These are phyloP conservation scores for Phaseolus coccineus DNA, from an alignment of 331 rosid species.

Conservation along the genomic window DNA sequence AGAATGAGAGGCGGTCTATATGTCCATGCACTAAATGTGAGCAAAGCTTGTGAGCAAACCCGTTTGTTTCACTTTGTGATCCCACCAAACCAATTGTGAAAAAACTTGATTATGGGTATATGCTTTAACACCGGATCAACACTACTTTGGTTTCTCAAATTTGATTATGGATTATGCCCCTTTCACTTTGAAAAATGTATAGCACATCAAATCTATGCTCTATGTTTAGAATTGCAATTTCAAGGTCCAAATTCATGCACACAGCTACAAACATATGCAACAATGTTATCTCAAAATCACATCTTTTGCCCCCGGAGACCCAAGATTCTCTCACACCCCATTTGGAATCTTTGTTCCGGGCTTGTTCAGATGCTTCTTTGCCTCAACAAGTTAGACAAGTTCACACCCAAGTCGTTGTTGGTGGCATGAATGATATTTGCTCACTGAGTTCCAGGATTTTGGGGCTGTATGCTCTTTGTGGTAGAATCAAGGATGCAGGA, in stretches of 20 bases:
- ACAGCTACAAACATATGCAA: conserved; percentile 32
- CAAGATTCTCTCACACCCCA: conserved; percentile 51
- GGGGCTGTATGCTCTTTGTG: conserved; percentile 74
- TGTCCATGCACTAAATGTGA: no score
- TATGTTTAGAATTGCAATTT: conserved; percentile 36
- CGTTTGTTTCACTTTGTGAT: not conserved
- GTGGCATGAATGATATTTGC: conserved; percentile 50
- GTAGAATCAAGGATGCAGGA: conserved; percentile 60
- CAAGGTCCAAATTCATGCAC: conserved; percentile 36
- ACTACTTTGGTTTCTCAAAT: not conserved
- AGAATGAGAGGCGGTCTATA: no score
- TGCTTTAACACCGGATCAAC: not conserved
- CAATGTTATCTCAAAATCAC: conserved; percentile 37
- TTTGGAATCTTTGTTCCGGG: conserved; percentile 56
- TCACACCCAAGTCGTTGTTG: conserved; percentile 66
- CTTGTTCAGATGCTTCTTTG: conserved; percentile 55
- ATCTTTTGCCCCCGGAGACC: not conserved
- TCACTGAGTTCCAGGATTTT: conserved; percentile 58
- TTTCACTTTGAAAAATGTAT: conserved; percentile 29
- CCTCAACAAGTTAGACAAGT: conserved; percentile 66
- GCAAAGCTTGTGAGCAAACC: no score
- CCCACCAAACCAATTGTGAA: not conserved
- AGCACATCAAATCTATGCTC: conserved; percentile 10
- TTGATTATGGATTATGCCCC: conserved; percentile 18
- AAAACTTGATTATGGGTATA: conserved; percentile 24